A percentile compares a stretch with the other conserved stretches of the same genome.
phyloP scores from a whole-genome alignment of 1,139 yeast species.

The Hyphopichia wangnamkhiaoensis region DNA sequence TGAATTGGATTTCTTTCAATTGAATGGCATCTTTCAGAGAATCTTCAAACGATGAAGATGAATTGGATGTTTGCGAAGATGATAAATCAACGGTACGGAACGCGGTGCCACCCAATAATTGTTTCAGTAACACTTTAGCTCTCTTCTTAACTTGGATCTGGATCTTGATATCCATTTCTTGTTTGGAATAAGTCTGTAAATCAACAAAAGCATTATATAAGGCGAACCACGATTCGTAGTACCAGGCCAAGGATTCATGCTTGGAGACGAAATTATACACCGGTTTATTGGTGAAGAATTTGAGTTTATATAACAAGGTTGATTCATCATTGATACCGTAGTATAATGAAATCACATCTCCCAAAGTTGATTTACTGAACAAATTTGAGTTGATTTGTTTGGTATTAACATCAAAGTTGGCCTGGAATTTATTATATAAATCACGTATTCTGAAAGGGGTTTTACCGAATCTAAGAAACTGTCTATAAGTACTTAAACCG shows the following conservation, averaged over 20 bases:
- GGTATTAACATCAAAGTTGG: conserved; percentile 6
- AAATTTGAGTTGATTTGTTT: conserved; percentile 22
- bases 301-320: conserved; percentile 53
- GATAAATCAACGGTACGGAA: conserved; percentile 7
- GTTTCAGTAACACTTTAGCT: conserved; percentile 39
- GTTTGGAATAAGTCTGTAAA: conserved; percentile 38
- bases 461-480: conserved; percentile 69
- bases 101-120: conserved; percentile 29
- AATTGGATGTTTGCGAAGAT: conserved; percentile 8
- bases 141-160: conserved; percentile 42
- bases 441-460: conserved; percentile 59
- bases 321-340: conserved; percentile 67
- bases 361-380: conserved; percentile 43
- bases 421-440: conserved; percentile 22
- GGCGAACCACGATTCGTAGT: conserved; percentile 57
- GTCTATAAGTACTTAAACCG: conserved; percentile 63
- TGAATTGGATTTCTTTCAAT: conserved; percentile 37
- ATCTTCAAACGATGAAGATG: conserved; percentile 9
- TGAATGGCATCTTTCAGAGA: conserved; percentile 23
- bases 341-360: conserved; percentile 54
- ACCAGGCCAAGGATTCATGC: conserved; percentile 68
- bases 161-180: conserved; percentile 44
- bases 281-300: conserved; percentile 42
- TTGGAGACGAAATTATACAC: conserved; percentile 38
- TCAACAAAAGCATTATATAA: conserved; percentile 48